phyloP scores from a whole-genome alignment of 2,329 filamentous ascomycete species.

The Metarhizium album region DNA sequence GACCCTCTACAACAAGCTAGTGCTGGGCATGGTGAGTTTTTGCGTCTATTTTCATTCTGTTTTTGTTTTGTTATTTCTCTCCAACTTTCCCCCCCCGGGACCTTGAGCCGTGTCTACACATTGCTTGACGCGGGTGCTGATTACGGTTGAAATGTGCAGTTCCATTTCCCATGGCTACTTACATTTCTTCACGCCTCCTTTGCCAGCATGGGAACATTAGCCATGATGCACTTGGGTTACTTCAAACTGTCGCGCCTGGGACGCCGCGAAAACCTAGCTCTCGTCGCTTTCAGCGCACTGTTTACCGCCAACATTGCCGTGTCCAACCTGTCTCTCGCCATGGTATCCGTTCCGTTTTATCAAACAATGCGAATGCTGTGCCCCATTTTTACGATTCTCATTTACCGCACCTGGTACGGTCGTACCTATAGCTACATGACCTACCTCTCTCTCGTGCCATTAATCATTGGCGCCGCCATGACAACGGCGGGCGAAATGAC shows the following conservation, averaged over 20 bases:
- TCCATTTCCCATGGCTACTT: slow-evolving; percentile 49
- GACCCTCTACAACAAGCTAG: slow-evolving; percentile 49
- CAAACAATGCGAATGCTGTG: slow-evolving; percentile 52
- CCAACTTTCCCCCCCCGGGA: too few species aligned
- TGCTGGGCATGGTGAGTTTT: slow-evolving; percentile 37
- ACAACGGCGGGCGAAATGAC: slow-evolving; percentile 53
- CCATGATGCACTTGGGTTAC: slow-evolving; percentile 39
- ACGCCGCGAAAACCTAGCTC: slow-evolving; percentile 41
- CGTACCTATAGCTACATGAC: slow-evolving; percentile 45
- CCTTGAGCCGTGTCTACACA: too few species aligned
- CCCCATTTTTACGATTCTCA: slow-evolving; percentile 50
- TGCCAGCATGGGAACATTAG: slow-evolving; percentile 43
- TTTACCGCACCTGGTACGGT: slow-evolving; percentile 45
- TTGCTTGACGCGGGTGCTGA: not conserved
- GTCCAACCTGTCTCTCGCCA: slow-evolving; percentile 50
- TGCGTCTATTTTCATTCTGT: not conserved
- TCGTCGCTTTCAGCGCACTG: slow-evolving; percentile 47
- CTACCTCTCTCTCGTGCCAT: slow-evolving; percentile 49
- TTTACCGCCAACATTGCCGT: slow-evolving; percentile 55
- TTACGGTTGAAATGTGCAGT: slow-evolving; percentile 23
- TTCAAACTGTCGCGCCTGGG: slow-evolving; percentile 42
- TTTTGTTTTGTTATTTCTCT: not conserved
- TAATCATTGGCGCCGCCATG: slow-evolving; percentile 47
- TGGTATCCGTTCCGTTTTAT: slow-evolving; percentile 56
- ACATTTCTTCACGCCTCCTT: slow-evolving; percentile 48